A percentile compares a stretch with the other conserved stretches of the same genome.
Conservation (phyloP, 345 rosid genomes). For the Eucalyptus curtisii region DNA sequence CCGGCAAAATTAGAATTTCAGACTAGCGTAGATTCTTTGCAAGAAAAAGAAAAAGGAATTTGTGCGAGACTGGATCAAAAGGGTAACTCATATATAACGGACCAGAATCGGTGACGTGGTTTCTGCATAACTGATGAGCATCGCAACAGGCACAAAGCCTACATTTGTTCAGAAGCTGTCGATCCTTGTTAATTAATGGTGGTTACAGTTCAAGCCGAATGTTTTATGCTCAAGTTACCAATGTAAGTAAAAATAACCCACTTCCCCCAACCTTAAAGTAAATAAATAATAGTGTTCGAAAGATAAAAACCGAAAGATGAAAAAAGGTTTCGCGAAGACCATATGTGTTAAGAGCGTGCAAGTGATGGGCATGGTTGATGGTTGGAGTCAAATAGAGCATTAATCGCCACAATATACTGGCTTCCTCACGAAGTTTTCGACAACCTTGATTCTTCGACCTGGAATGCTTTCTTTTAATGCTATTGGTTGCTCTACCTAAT, state of each 20-base stretch:
- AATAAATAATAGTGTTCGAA: neutral
- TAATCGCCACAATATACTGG: slow-evolving; percentile 69
- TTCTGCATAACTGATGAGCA: neutral
- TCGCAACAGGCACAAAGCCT: neutral
- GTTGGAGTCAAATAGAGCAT: slow-evolving; percentile 79
- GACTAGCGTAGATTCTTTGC: neutral
- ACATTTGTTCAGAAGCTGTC: neutral
- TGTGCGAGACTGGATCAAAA: neutral
- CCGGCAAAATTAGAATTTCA: neutral
- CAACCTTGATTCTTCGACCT: slow-evolving; percentile 63
- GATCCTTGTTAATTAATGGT: neutral
- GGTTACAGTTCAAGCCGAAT: neutral
- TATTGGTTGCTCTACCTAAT: neutral
- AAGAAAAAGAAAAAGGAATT: too few relatives aligned
- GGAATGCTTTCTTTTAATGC: slow-evolving; percentile 9
- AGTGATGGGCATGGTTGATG: slow-evolving; percentile 80
- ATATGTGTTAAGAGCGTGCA: slow-evolving; percentile 42
- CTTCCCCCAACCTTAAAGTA: neutral
- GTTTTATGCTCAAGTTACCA: neutral
- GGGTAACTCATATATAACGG: neutral
- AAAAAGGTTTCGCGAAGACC: neutral
- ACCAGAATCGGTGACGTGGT: neutral
- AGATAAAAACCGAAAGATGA: neutral
- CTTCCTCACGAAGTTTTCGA: slow-evolving; percentile 49
- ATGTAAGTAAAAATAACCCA: neutral